Evolutionary conservation across 2,329 filamentous ascomycete species (phyloP).

Genomic region (Raffaelea arxii): DNA sequence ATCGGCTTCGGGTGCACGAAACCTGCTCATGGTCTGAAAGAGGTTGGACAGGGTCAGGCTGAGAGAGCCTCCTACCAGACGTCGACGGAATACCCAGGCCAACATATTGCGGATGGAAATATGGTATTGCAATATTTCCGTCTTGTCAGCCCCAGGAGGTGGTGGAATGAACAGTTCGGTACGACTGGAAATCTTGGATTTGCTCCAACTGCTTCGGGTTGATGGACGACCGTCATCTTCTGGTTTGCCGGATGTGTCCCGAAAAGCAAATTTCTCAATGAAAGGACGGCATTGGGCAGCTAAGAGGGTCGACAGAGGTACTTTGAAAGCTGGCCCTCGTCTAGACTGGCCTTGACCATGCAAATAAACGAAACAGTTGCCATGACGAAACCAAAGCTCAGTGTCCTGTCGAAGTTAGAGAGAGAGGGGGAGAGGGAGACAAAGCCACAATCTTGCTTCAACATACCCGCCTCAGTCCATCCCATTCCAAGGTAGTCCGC

Average conservation of each 20-base stretch:
- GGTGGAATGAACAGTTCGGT: conserved; percentile 63
- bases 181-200: conserved; percentile 14
- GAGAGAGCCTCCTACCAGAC: conserved; percentile 58
- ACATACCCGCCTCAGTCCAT: conserved; percentile 37
- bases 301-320: conserved; percentile 50
- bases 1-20: conserved; percentile 41
- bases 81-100: conserved; percentile 56
- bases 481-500: conserved; percentile 33
- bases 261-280: conserved; percentile 40
- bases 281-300: conserved; percentile 50
- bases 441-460: neutral
- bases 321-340: conserved; percentile 56
- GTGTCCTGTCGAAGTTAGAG: conserved; percentile 46
- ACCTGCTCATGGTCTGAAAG: conserved; percentile 55
- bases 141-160: conserved; percentile 40
- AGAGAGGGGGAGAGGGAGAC: neutral
- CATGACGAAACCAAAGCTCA: conserved; percentile 59
- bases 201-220: conserved; percentile 9
- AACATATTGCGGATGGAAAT: conserved; percentile 66
- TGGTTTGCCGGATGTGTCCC: conserved; percentile 14
- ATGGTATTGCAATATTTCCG: conserved; percentile 52
- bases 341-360: conserved; percentile 56
- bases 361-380: conserved; percentile 61
- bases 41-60: conserved; percentile 55
- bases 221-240: conserved; percentile 17